A percentile compares a stretch with the other conserved stretches of the same genome.
Conservation (phyloP, 345 rosid species). For the Eucalyptus erythrocorys region DNA sequence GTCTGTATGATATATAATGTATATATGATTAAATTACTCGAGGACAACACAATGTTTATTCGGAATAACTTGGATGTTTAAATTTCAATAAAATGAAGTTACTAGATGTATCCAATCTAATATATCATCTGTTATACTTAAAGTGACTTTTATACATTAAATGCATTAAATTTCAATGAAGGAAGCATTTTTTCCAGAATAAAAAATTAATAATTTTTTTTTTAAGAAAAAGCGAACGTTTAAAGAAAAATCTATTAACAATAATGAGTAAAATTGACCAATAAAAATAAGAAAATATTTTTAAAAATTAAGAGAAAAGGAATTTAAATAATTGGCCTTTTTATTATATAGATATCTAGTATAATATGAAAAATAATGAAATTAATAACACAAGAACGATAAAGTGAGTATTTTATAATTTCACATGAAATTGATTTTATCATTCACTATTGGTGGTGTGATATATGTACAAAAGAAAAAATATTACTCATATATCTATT, state of each 20-base stretch:
- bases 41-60: background rate
- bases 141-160: background rate
- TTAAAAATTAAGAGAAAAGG: background rate
- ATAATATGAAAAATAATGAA: background rate
- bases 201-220: too few relatives aligned
- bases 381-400: too few relatives aligned
- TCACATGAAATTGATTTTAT: background rate
- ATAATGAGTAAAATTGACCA: too few relatives aligned
- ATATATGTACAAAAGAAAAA: background rate
- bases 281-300: too few relatives aligned
- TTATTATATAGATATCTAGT: background rate
- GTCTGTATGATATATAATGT: background rate
- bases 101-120: background rate
- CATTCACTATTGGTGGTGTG: too few relatives aligned
- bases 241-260: background rate
- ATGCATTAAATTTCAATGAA: background rate
- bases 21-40: background rate
- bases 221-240: accelerated
- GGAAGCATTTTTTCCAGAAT: accelerated
- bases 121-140: background rate
- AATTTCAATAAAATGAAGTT: background rate
- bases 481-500: background rate
- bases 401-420: too few relatives aligned
- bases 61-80: accelerated
- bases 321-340: background rate